Evolutionary conservation across 208 protist genomes (phyloP).

Genomic region (Leishmania tropica): DNA sequence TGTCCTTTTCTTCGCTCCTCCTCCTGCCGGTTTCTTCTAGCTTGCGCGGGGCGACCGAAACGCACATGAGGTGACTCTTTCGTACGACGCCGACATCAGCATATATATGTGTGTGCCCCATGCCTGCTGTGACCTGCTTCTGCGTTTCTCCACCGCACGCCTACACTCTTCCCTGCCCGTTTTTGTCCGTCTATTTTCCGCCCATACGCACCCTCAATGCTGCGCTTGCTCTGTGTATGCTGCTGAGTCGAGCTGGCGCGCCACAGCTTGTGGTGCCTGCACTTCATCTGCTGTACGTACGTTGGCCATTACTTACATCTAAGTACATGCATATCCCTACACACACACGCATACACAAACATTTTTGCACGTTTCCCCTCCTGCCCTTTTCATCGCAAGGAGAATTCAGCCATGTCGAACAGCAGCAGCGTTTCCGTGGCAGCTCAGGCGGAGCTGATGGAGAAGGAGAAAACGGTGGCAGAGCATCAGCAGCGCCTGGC

Average conservation of each 20-base stretch:
- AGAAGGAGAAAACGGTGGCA: slow-evolving; percentile 85
- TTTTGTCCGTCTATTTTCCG: neutral
- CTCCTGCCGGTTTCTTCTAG: neutral
- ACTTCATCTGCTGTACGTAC: neutral
- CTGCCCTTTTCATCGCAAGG: too few species aligned
- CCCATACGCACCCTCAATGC: neutral
- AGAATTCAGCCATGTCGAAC: slow-evolving; percentile 35
- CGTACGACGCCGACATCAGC: neutral
- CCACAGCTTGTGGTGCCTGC: neutral
- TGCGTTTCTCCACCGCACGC: neutral
- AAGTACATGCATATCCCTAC: neutral
- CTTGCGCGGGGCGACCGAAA: neutral
- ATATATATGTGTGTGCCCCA: too few species aligned
- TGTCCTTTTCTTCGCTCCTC: neutral
- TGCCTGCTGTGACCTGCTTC: neutral
- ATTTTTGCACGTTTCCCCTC: neutral
- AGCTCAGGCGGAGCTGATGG: slow-evolving; percentile 87
- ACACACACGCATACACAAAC: neutral
- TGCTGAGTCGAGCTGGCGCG: neutral
- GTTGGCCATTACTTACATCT: neutral
- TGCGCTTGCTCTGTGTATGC: neutral
- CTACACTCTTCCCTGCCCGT: slow-evolving; percentile 3
- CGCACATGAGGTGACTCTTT: neutral
- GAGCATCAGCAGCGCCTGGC: slow-evolving; percentile 88
- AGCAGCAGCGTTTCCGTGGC: slow-evolving; percentile 50